phyloP scores from a whole-genome alignment of 495 filamentous ascomycete genomes.

The Neurospora sp. region DNA sequence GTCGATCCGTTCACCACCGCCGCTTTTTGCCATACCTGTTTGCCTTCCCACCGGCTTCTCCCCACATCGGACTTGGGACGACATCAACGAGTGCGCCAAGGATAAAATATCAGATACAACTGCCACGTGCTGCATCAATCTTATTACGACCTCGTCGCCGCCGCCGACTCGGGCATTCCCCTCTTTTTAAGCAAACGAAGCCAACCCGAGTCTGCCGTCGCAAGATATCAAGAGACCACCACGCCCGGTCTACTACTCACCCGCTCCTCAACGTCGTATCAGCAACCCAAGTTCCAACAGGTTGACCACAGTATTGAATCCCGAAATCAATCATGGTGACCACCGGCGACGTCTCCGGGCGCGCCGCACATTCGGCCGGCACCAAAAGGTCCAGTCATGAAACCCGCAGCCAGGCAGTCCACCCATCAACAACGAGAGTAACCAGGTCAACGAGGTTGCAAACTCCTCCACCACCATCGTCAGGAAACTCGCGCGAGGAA shows the following conservation, averaged over 20 bases:
- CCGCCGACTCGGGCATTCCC: background rate
- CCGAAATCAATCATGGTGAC: conserved; percentile 22
- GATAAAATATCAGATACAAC: background rate
- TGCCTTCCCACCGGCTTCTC: background rate
- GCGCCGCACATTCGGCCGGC: conserved; percentile 16
- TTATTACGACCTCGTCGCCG: background rate
- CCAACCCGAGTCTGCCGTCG: background rate
- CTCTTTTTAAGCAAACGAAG: background rate
- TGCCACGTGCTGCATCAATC: background rate
- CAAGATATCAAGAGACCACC: background rate
- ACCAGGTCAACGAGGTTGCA: conserved; percentile 26
- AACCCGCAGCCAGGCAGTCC: conserved; percentile 16
- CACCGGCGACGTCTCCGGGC: conserved; percentile 20
- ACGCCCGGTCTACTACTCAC: background rate
- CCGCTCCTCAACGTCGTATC: background rate
- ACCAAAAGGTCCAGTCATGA: conserved; percentile 30
- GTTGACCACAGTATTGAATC: background rate
- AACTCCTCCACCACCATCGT: conserved; percentile 29
- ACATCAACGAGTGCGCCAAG: background rate
- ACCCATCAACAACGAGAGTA: background rate
- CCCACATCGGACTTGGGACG: background rate
- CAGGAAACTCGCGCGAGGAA: conserved; percentile 26
- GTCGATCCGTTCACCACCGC: background rate
- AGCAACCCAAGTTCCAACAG: background rate
- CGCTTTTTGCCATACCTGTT: background rate